Conservation (phyloP, 257 asterid genomes). For the Solanum sejunctum region DNA sequence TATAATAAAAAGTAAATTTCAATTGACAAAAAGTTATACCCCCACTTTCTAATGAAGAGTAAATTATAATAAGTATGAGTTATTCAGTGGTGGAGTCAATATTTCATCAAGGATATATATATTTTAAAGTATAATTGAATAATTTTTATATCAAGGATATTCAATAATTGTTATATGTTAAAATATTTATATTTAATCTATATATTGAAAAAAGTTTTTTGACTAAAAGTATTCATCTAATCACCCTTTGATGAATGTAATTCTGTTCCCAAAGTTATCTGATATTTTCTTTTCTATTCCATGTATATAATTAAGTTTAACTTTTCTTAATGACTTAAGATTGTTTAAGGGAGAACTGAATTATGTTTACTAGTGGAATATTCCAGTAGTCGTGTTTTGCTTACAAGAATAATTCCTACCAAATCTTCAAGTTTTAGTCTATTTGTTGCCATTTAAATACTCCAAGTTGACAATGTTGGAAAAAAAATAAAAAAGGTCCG, state of each 20-base stretch:
- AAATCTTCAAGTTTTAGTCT: not conserved
- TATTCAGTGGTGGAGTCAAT: not conserved
- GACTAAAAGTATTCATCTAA: too few species aligned
- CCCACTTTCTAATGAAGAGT: not conserved
- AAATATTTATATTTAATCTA: too few species aligned
- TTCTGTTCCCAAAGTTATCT: too few species aligned
- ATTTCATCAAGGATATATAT: too few species aligned
- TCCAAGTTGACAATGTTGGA: not conserved
- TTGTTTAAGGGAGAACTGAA: not conserved
- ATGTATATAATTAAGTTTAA: not conserved
- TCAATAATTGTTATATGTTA: too few species aligned
- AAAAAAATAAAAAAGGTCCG: not conserved
- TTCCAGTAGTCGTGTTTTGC: not conserved
- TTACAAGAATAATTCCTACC: not conserved
- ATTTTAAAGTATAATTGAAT: too few species aligned
- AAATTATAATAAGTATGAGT: not conserved
- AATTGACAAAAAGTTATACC: not conserved
- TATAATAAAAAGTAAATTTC: too few species aligned
- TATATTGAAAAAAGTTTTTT: too few species aligned
- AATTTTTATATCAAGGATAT: too few species aligned
- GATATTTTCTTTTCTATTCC: not conserved
- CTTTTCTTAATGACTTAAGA: not conserved
- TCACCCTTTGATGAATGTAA: too few species aligned
- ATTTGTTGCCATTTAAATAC: not conserved
- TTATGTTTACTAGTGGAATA: not conserved